These are phyloP conservation scores for Russula sp. DNA, from an alignment of 768 basidiomycete genomes.

Conservation along the genomic window DNA sequence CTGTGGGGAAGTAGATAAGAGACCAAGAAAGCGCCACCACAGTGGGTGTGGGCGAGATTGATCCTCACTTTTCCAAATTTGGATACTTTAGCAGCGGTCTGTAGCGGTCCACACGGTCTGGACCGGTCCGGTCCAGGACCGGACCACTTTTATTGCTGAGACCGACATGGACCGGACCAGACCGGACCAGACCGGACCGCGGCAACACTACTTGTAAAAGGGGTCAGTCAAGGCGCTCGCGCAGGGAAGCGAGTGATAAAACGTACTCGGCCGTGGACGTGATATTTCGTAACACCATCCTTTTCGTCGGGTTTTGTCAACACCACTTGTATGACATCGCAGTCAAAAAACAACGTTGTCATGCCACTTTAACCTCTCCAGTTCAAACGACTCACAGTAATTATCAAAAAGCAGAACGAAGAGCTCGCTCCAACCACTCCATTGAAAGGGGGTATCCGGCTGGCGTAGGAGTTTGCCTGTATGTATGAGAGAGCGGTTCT, in stretches of 20 bases:
- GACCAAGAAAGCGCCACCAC: too few species aligned
- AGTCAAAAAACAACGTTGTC: neutral
- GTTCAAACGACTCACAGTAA: constrained; percentile 58
- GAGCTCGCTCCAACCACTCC: constrained; percentile 88
- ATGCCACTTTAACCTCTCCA: too few species aligned
- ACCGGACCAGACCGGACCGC: too few species aligned
- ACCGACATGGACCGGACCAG: too few species aligned
- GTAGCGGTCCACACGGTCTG: too few species aligned
- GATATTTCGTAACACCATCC: constrained; percentile 71
- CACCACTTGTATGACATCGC: constrained; percentile 62
- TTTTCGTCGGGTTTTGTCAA: constrained; percentile 83
- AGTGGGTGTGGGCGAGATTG: too few species aligned
- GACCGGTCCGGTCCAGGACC: too few species aligned
- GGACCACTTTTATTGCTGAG: too few species aligned
- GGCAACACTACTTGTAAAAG: neutral
- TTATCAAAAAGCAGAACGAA: constrained; percentile 93
- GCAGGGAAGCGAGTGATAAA: neutral
- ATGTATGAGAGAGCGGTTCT: constrained; percentile 79
- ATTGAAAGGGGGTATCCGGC: constrained; percentile 83
- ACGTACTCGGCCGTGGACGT: constrained; percentile 74
- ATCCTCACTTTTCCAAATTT: too few species aligned
- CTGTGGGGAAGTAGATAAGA: too few species aligned
- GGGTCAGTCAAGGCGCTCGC: constrained; percentile 2
- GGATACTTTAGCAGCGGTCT: too few species aligned
- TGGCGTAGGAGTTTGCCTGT: constrained; percentile 81